Evolutionary conservation across 352 stramenopile species (phyloP).

Genomic region (Globisporangium parvum): DNA sequence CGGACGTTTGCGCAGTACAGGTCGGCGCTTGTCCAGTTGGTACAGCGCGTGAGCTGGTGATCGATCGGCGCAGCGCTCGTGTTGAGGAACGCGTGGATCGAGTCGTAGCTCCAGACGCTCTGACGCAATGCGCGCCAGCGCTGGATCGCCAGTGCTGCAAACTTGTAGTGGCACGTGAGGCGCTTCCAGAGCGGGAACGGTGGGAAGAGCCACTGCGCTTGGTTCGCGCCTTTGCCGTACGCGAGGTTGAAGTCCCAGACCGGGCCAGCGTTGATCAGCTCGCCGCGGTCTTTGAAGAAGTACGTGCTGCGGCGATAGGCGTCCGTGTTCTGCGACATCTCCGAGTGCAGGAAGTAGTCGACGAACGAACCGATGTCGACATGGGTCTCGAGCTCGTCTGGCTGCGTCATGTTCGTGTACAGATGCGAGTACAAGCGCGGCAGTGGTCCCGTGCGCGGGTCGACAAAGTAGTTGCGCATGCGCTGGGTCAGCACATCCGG

Average conservation of each 20-base stretch:
- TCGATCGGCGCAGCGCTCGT: slow-evolving; percentile 26
- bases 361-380: slow-evolving; percentile 65
- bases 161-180: slow-evolving; percentile 67
- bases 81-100: slow-evolving; percentile 40
- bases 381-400: slow-evolving; percentile 38
- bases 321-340: slow-evolving; percentile 56
- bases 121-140: slow-evolving; percentile 43
- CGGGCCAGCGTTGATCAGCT: slow-evolving; percentile 59
- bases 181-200: slow-evolving; percentile 54
- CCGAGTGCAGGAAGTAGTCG: slow-evolving; percentile 67
- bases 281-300: slow-evolving; percentile 65
- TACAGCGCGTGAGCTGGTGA: slow-evolving; percentile 33
- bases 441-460: slow-evolving; percentile 38
- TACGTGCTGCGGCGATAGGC: slow-evolving; percentile 56
- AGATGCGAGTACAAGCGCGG: slow-evolving; percentile 48
- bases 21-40: slow-evolving; percentile 32
- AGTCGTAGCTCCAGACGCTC: slow-evolving; percentile 42
- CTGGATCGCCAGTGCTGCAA: slow-evolving; percentile 46
- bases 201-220: slow-evolving; percentile 53
- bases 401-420: slow-evolving; percentile 56
- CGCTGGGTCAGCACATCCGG: slow-evolving; percentile 32
- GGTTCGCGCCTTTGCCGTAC: slow-evolving; percentile 32
- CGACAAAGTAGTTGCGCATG: slow-evolving; percentile 64
- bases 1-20: slow-evolving; percentile 43
- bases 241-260: slow-evolving; percentile 74